Conservation (phyloP, 1,284 basidiomycete species). For the Bjerkandera adusta region DNA sequence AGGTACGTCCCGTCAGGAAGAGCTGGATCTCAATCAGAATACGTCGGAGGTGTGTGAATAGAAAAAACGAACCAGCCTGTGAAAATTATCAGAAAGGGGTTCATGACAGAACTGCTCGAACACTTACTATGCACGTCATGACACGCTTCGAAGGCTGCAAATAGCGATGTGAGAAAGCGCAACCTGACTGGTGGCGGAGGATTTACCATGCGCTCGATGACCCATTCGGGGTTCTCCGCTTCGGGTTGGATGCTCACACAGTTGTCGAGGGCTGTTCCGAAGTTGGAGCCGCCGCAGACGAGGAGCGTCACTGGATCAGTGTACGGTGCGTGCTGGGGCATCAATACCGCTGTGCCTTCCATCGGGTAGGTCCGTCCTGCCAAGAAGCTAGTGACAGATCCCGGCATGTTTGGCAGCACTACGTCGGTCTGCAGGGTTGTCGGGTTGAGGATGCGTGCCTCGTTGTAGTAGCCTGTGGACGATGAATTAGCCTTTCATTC, state of each 20-base stretch:
- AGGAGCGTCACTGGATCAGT: slow-evolving; percentile 66
- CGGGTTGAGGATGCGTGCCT: slow-evolving; percentile 73
- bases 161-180: background rate
- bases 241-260: slow-evolving; percentile 69
- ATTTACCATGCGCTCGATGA: slow-evolving; percentile 68
- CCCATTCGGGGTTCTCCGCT: slow-evolving; percentile 54
- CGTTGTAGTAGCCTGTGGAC: slow-evolving; percentile 66
- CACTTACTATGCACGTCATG: slow-evolving; percentile 65
- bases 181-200: background rate
- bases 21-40: slow-evolving; percentile 23
- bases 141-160: slow-evolving; percentile 70
- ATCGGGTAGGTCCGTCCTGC: slow-evolving; percentile 78
- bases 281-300: slow-evolving; percentile 75
- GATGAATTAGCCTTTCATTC: slow-evolving; percentile 1
- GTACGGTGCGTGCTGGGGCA: slow-evolving; percentile 71
- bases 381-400: slow-evolving; percentile 69
- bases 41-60: background rate
- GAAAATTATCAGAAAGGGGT: background rate
- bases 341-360: slow-evolving; percentile 65
- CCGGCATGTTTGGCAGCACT: slow-evolving; percentile 69
- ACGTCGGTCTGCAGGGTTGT: slow-evolving; percentile 57
- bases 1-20: slow-evolving; percentile 74
- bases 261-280: slow-evolving; percentile 59
- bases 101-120: background rate
- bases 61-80: slow-evolving; percentile 23